Evolutionary conservation across 176 grass and related monocot genomes (phyloP).

Genomic region (Elymus sibiricus): DNA sequence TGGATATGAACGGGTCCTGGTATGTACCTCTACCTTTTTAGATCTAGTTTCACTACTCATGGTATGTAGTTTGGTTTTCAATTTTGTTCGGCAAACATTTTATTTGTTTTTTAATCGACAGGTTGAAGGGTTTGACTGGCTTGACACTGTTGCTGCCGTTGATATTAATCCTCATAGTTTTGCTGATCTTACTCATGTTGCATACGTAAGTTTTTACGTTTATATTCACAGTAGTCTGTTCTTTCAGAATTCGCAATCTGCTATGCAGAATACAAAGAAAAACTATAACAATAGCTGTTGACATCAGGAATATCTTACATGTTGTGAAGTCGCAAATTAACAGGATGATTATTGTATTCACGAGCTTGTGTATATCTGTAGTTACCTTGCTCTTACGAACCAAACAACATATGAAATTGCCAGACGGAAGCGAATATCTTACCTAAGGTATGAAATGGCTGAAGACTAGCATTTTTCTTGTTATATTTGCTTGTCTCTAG

Average conservation of each 20-base stretch:
- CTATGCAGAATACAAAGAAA: not conserved
- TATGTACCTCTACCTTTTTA: slow-evolving; percentile 17
- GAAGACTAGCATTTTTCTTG: not conserved
- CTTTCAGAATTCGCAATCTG: not conserved
- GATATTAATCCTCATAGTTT: slow-evolving; percentile 72
- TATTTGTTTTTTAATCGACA: slow-evolving; percentile 32
- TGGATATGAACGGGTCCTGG: slow-evolving; percentile 45
- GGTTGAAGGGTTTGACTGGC: slow-evolving; percentile 82
- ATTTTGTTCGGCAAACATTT: not conserved
- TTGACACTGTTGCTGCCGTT: slow-evolving; percentile 51
- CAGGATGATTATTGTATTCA: not conserved
- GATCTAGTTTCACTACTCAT: not conserved
- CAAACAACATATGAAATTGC: slow-evolving; percentile 91
- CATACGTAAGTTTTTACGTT: slow-evolving; percentile 62
- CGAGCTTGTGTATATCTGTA: slow-evolving; percentile 11
- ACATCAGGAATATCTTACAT: not conserved
- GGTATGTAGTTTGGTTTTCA: not conserved
- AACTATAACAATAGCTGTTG: not conserved
- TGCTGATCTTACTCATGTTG: slow-evolving; percentile 60
- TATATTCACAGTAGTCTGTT: not conserved
- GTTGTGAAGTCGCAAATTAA: not conserved
- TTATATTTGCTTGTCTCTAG: not conserved
- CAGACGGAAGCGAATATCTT: slow-evolving; percentile 69
- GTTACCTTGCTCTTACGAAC: slow-evolving; percentile 89
- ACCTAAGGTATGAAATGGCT: slow-evolving; percentile 68